phyloP scores from a whole-genome alignment of 768 basidiomycete genomes.

The Postia placenta region DNA sequence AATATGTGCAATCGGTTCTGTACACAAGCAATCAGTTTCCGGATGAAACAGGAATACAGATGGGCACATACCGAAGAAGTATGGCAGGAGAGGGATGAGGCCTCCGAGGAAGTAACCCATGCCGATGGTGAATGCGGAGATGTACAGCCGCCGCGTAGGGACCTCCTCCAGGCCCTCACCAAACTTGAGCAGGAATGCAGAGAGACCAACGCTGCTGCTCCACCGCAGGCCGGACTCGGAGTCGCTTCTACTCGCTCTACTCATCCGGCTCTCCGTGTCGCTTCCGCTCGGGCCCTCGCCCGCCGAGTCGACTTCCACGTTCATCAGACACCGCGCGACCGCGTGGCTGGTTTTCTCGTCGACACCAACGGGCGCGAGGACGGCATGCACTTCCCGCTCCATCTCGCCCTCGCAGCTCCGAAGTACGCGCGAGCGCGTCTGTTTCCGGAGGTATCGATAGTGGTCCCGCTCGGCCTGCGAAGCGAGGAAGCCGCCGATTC shows the following conservation, averaged over 20 bases:
- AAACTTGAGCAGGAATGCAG: constrained; percentile 92
- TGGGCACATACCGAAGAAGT: constrained; percentile 59
- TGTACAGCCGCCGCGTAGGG: constrained; percentile 75
- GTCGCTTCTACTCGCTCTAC: constrained; percentile 25
- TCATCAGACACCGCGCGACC: constrained; percentile 70
- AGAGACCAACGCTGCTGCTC: constrained; percentile 79
- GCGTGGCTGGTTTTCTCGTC: constrained; percentile 74
- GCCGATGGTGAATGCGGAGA: constrained; percentile 93
- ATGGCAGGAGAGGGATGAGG: constrained; percentile 85
- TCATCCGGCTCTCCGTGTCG: constrained; percentile 10
- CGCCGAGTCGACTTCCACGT: constrained; percentile 46
- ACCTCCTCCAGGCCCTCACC: constrained; percentile 95
- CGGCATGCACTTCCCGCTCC: constrained; percentile 87
- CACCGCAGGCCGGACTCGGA: constrained; percentile 60
- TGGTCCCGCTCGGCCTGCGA: constrained; percentile 96
- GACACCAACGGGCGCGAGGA: constrained; percentile 87
- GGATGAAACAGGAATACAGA: not conserved
- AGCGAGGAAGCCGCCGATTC: constrained; percentile 95
- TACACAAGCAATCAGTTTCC: not conserved
- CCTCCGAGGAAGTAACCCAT: constrained; percentile 92
- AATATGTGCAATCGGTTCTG: constrained; percentile 53
- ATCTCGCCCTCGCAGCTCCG: constrained; percentile 92
- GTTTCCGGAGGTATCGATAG: constrained; percentile 72
- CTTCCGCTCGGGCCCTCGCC: constrained; percentile 9
- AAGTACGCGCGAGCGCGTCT: constrained; percentile 75